phyloP scores from a whole-genome alignment of 176 grass and related monocot genomes.

The Oryza meridionalis region DNA sequence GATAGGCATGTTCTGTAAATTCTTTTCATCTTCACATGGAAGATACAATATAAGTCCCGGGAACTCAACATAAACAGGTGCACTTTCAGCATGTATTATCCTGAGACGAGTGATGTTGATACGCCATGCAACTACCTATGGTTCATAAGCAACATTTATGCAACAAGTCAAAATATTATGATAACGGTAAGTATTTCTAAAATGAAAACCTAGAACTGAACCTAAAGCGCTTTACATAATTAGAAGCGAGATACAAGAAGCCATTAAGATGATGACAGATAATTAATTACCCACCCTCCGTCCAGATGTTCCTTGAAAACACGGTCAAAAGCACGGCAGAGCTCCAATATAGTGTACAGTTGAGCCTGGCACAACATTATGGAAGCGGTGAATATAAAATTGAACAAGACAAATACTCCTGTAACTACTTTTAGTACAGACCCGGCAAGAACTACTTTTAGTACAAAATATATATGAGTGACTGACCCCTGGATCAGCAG shows the following conservation, averaged over 20 bases:
- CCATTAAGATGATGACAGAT: not conserved
- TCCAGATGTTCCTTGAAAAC: slow-evolving; percentile 88
- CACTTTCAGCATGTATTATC: not conserved
- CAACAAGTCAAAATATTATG: not conserved
- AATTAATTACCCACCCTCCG: slow-evolving; percentile 52
- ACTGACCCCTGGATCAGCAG: slow-evolving; percentile 71
- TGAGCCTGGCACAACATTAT: slow-evolving; percentile 51
- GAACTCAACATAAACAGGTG: not conserved
- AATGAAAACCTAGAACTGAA: not conserved
- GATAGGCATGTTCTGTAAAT: not conserved
- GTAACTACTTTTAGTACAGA: slow-evolving; percentile 3
- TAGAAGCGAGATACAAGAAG: not conserved
- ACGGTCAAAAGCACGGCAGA: slow-evolving; percentile 69
- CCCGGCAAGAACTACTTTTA: too few relatives aligned
- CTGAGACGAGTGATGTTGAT: not conserved
- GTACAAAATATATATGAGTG: slow-evolving; percentile 27
- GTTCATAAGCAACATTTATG: not conserved
- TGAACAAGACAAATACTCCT: slow-evolving; percentile 10
- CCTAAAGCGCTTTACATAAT: not conserved
- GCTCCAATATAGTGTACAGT: slow-evolving; percentile 72
- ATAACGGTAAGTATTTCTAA: not conserved
- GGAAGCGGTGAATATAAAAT: not conserved
- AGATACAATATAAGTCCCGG: not conserved
- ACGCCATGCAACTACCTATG: not conserved
- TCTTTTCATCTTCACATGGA: slow-evolving; percentile 14